Conservation (phyloP, 345 rosid genomes). For the Schrenkiella parvula region DNA sequence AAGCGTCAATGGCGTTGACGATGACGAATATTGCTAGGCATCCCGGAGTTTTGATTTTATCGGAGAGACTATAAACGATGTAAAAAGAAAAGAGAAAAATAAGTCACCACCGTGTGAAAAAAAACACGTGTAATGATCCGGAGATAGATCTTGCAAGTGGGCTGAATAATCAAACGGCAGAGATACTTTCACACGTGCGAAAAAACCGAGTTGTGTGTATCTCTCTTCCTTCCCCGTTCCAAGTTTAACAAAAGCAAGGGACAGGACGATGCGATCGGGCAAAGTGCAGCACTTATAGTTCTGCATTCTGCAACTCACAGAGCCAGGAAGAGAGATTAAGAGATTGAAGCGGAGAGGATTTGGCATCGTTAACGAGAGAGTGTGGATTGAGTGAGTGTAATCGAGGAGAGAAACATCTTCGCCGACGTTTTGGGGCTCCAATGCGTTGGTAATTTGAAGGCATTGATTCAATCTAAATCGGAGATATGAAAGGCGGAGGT, state of each 20-base stretch:
- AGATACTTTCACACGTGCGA: conserved; percentile 20
- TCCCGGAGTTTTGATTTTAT: conserved; percentile 8
- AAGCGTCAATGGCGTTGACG: conserved; percentile 33
- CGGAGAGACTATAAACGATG: background rate
- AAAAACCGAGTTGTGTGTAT: conserved; percentile 20
- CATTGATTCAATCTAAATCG: conserved; percentile 13
- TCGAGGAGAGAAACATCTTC: background rate
- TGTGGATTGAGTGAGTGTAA: conserved; percentile 17
- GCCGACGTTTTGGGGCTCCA: conserved; percentile 19
- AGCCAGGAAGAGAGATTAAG: background rate
- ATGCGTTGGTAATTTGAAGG: conserved; percentile 21
- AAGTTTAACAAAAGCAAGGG: conserved; percentile 12
- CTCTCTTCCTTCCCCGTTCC: background rate
- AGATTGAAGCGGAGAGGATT: background rate
- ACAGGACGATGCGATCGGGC: conserved; percentile 37
- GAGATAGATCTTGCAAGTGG: conserved; percentile 24
- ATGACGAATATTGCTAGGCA: conserved; percentile 18
- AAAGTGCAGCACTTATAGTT: conserved; percentile 21
- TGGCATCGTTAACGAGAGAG: conserved; percentile 7
- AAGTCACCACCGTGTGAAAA: conserved; percentile 28
- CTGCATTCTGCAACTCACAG: conserved; percentile 11
- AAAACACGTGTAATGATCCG: conserved; percentile 26
- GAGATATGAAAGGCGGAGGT: conserved; percentile 31
- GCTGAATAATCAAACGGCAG: conserved; percentile 28
- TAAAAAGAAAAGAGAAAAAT: background rate